Conservation (phyloP, 2,329 filamentous ascomycete genomes). For the Fusarium sublunatum region DNA sequence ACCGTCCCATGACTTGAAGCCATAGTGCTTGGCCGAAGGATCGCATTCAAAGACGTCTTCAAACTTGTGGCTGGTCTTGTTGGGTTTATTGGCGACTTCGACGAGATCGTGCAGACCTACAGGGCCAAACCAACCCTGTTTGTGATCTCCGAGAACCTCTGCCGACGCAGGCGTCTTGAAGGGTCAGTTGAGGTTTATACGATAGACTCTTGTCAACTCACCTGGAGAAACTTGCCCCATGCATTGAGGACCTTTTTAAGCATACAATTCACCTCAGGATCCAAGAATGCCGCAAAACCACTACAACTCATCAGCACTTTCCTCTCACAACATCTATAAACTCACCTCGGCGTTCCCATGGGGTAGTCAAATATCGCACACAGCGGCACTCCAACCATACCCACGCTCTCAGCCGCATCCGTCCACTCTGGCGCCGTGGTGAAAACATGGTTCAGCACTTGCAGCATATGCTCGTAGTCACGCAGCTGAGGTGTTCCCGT, state of each 20-base stretch:
- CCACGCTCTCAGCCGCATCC: slow-evolving; percentile 61
- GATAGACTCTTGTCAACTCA: slow-evolving; percentile 34
- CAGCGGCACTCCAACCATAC: slow-evolving; percentile 66
- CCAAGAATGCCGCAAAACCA: slow-evolving; percentile 65
- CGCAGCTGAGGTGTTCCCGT: slow-evolving; percentile 71
- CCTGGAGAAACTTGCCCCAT: slow-evolving; percentile 66
- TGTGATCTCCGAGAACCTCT: slow-evolving; percentile 58
- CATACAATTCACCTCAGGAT: slow-evolving; percentile 65
- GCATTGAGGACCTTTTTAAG: slow-evolving; percentile 66
- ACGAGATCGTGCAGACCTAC: slow-evolving; percentile 61
- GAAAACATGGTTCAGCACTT: slow-evolving; percentile 71
- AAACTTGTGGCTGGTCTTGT: slow-evolving; percentile 59
- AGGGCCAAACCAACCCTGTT: slow-evolving; percentile 66
- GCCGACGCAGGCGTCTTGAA: slow-evolving; percentile 63
- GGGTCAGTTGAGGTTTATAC: neutral
- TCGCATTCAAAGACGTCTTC: slow-evolving; percentile 72
- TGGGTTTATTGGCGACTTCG: slow-evolving; percentile 62
- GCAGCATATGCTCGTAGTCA: slow-evolving; percentile 74
- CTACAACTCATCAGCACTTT: slow-evolving; percentile 21
- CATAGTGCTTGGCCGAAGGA: slow-evolving; percentile 63
- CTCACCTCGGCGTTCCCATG: slow-evolving; percentile 65
- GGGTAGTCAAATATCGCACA: slow-evolving; percentile 65
- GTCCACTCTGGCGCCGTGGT: slow-evolving; percentile 64
- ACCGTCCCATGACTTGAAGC: slow-evolving; percentile 75
- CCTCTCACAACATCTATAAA: neutral